These are phyloP conservation scores for Garcia nutans DNA, from an alignment of 345 rosid species.

Conservation along the genomic window DNA sequence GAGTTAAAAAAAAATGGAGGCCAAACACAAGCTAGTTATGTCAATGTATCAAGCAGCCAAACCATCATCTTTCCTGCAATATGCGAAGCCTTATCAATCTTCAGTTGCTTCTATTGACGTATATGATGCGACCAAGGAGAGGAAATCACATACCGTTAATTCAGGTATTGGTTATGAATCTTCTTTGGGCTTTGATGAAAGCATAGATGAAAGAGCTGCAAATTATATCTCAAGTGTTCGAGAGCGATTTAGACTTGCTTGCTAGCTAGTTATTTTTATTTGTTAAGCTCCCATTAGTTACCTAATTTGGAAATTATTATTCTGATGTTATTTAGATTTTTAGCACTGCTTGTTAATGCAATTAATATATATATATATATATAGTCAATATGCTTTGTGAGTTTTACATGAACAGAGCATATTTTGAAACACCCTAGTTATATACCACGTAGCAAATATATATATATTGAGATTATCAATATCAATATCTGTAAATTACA, in stretches of 20 bases:
- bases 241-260: neutral
- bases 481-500: too few relatives aligned
- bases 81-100: neutral
- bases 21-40: conserved; percentile 9
- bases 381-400: too few relatives aligned
- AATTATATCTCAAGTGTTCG: conserved; percentile 11
- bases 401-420: too few relatives aligned
- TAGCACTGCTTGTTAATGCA: too few relatives aligned
- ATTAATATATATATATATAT: too few relatives aligned
- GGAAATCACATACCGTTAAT: neutral
- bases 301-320: too few relatives aligned
- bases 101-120: conserved; percentile 5
- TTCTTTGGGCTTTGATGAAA: neutral
- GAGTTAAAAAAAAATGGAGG: conserved; percentile 11
- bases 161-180: neutral
- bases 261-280: too few relatives aligned
- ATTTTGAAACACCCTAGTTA: too few relatives aligned
- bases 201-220: conserved; percentile 13
- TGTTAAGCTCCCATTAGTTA: too few relatives aligned
- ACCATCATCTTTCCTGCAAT: conserved; percentile 8
- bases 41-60: conserved; percentile 10
- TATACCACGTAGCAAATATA: too few relatives aligned
- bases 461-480: too few relatives aligned
- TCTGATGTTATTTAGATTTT: too few relatives aligned
- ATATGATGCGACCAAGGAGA: neutral